Conservation (phyloP, 1,284 basidiomycete species). For the Ganoderma meredithae region DNA sequence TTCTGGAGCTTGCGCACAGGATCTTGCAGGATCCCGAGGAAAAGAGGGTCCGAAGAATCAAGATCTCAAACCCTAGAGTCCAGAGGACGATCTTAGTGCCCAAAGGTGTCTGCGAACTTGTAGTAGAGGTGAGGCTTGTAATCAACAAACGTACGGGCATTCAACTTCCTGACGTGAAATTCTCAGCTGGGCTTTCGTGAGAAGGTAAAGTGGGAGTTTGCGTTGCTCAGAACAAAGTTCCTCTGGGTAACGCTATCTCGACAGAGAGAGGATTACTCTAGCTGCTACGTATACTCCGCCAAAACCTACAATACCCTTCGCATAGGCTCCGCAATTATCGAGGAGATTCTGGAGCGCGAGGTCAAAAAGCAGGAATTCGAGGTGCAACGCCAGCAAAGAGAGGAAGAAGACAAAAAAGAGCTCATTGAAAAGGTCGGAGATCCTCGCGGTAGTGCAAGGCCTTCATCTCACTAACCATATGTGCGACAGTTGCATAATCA, state of each 20-base stretch:
- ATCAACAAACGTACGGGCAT: background rate
- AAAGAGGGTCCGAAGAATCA: constrained; percentile 71
- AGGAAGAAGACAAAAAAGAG: constrained; percentile 11
- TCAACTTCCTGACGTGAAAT: background rate
- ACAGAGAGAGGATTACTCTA: constrained; percentile 50
- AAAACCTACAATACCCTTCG: constrained; percentile 58
- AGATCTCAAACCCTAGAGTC: constrained; percentile 69
- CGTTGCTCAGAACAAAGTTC: no score
- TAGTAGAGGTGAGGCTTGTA: constrained; percentile 48
- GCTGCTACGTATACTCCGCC: constrained; percentile 67
- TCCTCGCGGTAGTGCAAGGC: background rate
- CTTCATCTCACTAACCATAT: no score
- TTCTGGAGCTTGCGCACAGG: constrained; percentile 72
- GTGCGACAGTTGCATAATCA: constrained; percentile 12
- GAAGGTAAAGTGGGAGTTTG: constrained; percentile 48
- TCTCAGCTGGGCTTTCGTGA: constrained; percentile 72
- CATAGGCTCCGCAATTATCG: constrained; percentile 67
- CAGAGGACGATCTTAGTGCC: constrained; percentile 61
- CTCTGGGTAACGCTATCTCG: background rate
- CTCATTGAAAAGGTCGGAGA: constrained; percentile 15
- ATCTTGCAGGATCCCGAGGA: constrained; percentile 72
- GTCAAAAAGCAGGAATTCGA: constrained; percentile 50
- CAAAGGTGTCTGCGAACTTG: constrained; percentile 78
- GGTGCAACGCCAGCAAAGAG: constrained; percentile 5
- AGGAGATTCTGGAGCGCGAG: constrained; percentile 64